These are phyloP conservation scores for Monosporascus sp. DNA, from an alignment of 2,329 filamentous ascomycete species.

Conservation along the genomic window DNA sequence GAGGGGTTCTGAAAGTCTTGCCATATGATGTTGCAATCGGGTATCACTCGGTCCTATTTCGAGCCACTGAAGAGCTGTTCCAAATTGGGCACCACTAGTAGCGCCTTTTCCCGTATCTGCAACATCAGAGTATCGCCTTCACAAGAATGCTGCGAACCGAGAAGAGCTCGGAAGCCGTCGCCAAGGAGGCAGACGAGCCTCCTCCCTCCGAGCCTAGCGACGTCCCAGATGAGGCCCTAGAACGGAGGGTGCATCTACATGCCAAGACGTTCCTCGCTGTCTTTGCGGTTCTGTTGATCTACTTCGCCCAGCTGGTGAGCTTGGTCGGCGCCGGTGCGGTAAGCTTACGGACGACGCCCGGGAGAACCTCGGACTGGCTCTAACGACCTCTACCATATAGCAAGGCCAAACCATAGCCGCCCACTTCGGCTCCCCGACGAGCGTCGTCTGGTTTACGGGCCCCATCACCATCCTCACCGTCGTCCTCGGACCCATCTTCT, in stretches of 20 bases:
- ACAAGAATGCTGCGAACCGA: neutral
- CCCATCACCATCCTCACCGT: conserved; percentile 32
- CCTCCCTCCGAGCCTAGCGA: neutral
- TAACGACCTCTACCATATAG: conserved; percentile 8
- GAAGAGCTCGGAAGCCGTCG: neutral
- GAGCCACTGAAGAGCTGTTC: no score
- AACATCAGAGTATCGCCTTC: neutral
- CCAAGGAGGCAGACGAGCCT: neutral
- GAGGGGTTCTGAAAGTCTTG: no score
- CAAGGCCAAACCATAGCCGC: conserved; percentile 28
- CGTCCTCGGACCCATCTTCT: conserved; percentile 30
- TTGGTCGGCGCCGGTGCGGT: conserved; percentile 31
- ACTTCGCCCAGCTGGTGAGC: conserved; percentile 29
- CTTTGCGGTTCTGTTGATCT: conserved; percentile 29
- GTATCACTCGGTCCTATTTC: no score
- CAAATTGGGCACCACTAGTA: no score
- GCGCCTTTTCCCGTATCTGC: no score
- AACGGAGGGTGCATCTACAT: conserved; percentile 20
- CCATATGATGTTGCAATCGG: no score
- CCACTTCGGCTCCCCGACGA: conserved; percentile 16
- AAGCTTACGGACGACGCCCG: conserved; percentile 8
- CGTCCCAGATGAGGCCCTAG: neutral
- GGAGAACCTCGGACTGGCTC: neutral
- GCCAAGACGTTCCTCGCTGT: conserved; percentile 30
- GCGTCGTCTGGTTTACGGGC: conserved; percentile 29